Percentiles rank a stretch among this genome's conserved stretches.
phyloP scores from a whole-genome alignment of 225 moss, liverwort and hornwort genomes.

The Asterella californica region DNA sequence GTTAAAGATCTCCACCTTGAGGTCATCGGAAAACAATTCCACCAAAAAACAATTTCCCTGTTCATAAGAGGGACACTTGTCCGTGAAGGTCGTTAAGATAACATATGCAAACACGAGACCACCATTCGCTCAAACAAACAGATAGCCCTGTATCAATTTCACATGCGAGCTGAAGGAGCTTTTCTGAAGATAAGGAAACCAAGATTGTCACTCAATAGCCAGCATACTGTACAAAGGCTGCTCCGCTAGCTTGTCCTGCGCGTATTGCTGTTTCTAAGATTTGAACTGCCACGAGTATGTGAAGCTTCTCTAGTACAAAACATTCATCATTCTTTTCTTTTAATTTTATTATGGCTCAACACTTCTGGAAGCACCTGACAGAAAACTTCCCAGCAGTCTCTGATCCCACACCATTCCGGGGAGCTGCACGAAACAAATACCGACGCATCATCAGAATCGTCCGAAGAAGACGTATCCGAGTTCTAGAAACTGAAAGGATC shows the following conservation, averaged over 20 bases:
- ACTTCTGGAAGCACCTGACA: constrained; percentile 13
- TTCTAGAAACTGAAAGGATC: not conserved
- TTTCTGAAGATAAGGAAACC: not conserved
- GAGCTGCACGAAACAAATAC: constrained; percentile 53
- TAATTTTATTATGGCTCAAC: not conserved
- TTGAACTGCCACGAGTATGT: not conserved
- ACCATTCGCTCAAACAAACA: not conserved
- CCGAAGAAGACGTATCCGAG: not conserved
- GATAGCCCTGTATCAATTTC: not conserved
- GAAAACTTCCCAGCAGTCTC: constrained; percentile 74
- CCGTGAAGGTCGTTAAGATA: not conserved
- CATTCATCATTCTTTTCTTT: not conserved
- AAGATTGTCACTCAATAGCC: not conserved
- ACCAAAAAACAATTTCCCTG: too few species aligned
- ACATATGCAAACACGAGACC: not conserved
- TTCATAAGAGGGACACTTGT: too few species aligned
- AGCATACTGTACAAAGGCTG: constrained; percentile 8
- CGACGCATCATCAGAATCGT: not conserved
- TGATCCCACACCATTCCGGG: constrained; percentile 92
- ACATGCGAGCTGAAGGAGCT: not conserved
- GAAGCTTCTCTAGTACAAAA: not conserved
- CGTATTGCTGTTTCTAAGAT: not conserved
- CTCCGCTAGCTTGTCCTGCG: not conserved
- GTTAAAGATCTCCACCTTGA: too few species aligned
- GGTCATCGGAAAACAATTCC: too few species aligned